phyloP scores from a whole-genome alignment of 2,329 filamentous ascomycete species.

The Aureobasidium lini region DNA sequence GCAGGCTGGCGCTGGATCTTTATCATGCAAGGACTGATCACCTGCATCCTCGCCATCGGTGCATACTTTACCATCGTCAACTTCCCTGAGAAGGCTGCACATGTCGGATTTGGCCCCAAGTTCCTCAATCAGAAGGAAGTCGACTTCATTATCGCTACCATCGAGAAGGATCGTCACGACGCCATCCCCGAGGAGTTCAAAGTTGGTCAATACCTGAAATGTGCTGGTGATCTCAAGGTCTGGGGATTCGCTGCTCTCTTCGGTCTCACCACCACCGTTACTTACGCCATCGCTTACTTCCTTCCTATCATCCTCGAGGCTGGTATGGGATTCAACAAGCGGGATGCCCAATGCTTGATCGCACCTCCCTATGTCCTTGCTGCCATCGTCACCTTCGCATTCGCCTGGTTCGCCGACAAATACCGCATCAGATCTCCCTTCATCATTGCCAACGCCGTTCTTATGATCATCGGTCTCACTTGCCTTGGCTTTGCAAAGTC shows the following conservation, averaged over 20 bases:
- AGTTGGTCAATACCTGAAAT: conserved; percentile 39
- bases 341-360: conserved; percentile 26
- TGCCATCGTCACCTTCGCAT: conserved; percentile 27
- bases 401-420: conserved; percentile 26
- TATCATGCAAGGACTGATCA: conserved; percentile 34
- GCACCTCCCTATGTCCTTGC: conserved; percentile 25
- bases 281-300: conserved; percentile 30
- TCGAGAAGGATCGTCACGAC: conserved; percentile 48
- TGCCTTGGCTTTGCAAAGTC: conserved; percentile 26
- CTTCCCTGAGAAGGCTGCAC: conserved; percentile 32
- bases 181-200: conserved; percentile 42
- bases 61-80: conserved; percentile 39
- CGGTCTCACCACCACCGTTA: conserved; percentile 54
- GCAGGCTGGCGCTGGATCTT: conserved; percentile 41
- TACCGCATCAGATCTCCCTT: conserved; percentile 28
- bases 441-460: conserved; percentile 28
- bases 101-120: conserved; percentile 23
- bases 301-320: conserved; percentile 31
- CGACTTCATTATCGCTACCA: conserved; percentile 42
- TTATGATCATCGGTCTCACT: conserved; percentile 27
- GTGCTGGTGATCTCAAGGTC: conserved; percentile 44
- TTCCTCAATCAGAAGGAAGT: conserved; percentile 42
- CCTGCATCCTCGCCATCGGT: conserved; percentile 31
- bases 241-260: conserved; percentile 50
- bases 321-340: conserved; percentile 28